phyloP scores from a whole-genome alignment of 305 asterid species.

The Salvia sclarea region DNA sequence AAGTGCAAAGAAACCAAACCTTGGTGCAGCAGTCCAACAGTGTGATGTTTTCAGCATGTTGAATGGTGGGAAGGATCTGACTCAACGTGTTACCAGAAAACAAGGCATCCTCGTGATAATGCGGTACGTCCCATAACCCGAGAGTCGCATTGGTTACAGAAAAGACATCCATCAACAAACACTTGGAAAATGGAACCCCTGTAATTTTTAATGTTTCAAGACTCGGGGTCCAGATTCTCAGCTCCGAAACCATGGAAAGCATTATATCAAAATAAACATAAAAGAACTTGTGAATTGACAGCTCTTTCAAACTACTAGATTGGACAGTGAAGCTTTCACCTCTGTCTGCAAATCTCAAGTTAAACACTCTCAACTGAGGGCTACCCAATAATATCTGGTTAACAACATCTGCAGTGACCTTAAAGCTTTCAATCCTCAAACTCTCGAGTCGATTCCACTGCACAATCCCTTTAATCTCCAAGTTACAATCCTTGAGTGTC shows the following conservation, averaged over 20 bases:
- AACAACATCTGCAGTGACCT: background rate
- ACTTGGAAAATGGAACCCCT: background rate
- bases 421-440: background rate
- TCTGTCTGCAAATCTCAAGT: background rate
- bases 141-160: background rate
- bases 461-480: too few relatives aligned
- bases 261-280: background rate
- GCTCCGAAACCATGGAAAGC: background rate
- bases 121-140: too few relatives aligned
- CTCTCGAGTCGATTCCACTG: background rate
- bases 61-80: background rate
- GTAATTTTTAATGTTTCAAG: background rate
- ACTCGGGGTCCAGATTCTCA: conserved; percentile 6
- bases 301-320: background rate
- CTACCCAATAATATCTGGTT: background rate
- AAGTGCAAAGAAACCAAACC: background rate
- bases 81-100: background rate
- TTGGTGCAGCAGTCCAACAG: background rate
- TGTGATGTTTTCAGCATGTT: background rate
- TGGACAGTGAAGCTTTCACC: background rate
- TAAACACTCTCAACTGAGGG: conserved; percentile 5
- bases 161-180: background rate
- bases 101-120: too few relatives aligned
- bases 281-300: background rate
- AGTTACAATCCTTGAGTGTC: background rate